These are phyloP conservation scores for Neonectria faginata DNA, from an alignment of 2,329 filamentous ascomycete genomes.

Conservation along the genomic window DNA sequence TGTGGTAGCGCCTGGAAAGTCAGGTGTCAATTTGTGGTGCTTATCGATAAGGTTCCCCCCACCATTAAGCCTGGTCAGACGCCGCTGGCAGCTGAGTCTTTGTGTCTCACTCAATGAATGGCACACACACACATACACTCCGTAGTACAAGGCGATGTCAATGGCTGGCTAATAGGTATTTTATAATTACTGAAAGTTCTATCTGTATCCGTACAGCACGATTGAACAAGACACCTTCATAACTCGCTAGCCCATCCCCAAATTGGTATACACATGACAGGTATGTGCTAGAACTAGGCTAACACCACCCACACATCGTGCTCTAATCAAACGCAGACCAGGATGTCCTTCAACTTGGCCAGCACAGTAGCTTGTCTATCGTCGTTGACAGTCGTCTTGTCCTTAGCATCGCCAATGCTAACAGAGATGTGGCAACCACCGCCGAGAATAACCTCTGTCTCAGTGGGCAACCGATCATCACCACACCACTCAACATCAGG, in stretches of 20 bases:
- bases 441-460: slow-evolving; percentile 63
- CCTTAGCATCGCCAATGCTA: slow-evolving; percentile 69
- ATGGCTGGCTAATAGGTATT: too few relatives aligned
- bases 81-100: background rate
- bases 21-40: slow-evolving; percentile 30
- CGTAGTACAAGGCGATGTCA: too few relatives aligned
- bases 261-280: slow-evolving; percentile 13
- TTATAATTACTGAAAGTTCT: background rate
- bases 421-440: slow-evolving; percentile 71
- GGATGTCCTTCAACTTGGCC: slow-evolving; percentile 48
- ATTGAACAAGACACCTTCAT: background rate
- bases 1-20: slow-evolving; percentile 35
- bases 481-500: slow-evolving; percentile 71
- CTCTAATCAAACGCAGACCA: slow-evolving; percentile 43
- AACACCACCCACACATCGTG: background rate
- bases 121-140: background rate
- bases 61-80: background rate
- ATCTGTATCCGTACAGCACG: background rate
- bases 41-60: slow-evolving; percentile 43
- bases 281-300: slow-evolving; percentile 1
- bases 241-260: too few relatives aligned
- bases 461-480: slow-evolving; percentile 66
- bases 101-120: background rate
- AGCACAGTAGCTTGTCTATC: slow-evolving; percentile 47
- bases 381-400: slow-evolving; percentile 66